Evolutionary conservation across 2,329 filamentous ascomycete genomes (phyloP), one percentile per base, ranked within the genome.

Genomic region (Fusarium lateritium): DNA sequence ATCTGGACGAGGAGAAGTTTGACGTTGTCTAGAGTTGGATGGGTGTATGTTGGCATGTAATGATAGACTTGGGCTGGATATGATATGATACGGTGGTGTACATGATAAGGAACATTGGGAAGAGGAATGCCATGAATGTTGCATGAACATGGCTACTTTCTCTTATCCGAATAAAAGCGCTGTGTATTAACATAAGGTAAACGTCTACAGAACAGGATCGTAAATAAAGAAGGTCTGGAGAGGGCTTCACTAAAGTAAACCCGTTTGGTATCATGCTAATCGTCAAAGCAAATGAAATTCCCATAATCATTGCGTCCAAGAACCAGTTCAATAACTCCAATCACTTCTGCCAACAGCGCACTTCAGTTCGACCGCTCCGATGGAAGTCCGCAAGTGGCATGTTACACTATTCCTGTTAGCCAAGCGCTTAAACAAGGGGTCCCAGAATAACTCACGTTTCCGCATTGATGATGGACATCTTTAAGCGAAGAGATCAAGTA

Each of bases 1-100:
- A 80, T 40, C 46, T 76, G 51, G 77, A 79, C 7, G 73, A 74
- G 10, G 72, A 75, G 47, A 76, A 75, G 62, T 79, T 80, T 65
- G 77, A 80, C 22, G 71, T 80, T 57, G 76, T 76, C 22, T 73
- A 61, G 53, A 59, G 49, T 10, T 8, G 42, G 14, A 7, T 15
- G 44, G 17, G 8, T 53, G 31, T 49, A 15, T 36, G 24, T n/a
- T 28, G 24, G 38, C 28, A 46, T 59, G 58, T 53, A 57, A 69
- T 52, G 42, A 59, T 59, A 71, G 56, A 70, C 24, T 9, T 40
- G n/a, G 24, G 31, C 17, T 21, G 43, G 39, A 19, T 40, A 51
- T 36, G 45, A 52, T n/a, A 24, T 31, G 11, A 40, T 34, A 53
- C 6, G 50, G n/a, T 9, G 22, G 49, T 51, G 42, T 43, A 52